A percentile compares a stretch with the other conserved stretches of the same genome.
Conservation (phyloP, 768 basidiomycete genomes). For the Cystobasidium tubakii region DNA sequence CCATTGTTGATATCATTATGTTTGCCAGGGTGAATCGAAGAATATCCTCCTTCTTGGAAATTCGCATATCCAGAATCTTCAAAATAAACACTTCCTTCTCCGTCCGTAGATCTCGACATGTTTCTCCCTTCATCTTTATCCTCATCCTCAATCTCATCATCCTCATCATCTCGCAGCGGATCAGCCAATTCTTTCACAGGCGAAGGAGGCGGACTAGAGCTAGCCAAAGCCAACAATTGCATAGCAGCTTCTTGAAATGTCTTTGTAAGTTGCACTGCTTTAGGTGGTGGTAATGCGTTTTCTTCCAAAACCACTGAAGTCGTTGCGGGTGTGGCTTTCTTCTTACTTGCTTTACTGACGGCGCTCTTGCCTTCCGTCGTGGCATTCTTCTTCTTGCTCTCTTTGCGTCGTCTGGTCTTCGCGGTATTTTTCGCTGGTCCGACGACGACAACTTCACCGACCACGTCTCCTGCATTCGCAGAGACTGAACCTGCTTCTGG, state of each 20-base stretch:
- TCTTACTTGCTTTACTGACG: not conserved
- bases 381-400: not conserved
- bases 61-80: not conserved
- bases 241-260: not conserved
- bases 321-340: too few species aligned
- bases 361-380: not conserved
- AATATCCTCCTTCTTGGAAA: not conserved
- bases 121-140: too few species aligned
- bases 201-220: not conserved
- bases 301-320: too few species aligned
- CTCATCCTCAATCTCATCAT: not conserved
- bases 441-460: not conserved
- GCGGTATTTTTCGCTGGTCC: too few species aligned
- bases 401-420: not conserved
- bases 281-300: not conserved
- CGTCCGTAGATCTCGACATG: not conserved
- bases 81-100: not conserved
- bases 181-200: not conserved
- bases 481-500: not conserved
- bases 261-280: not conserved
- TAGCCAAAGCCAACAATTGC: not conserved
- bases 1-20: not conserved
- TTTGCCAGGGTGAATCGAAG: too few species aligned
- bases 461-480: not conserved
- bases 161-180: not conserved